Conservation (phyloP, 2,329 filamentous ascomycete species). For the Botrytis cinerea region DNA sequence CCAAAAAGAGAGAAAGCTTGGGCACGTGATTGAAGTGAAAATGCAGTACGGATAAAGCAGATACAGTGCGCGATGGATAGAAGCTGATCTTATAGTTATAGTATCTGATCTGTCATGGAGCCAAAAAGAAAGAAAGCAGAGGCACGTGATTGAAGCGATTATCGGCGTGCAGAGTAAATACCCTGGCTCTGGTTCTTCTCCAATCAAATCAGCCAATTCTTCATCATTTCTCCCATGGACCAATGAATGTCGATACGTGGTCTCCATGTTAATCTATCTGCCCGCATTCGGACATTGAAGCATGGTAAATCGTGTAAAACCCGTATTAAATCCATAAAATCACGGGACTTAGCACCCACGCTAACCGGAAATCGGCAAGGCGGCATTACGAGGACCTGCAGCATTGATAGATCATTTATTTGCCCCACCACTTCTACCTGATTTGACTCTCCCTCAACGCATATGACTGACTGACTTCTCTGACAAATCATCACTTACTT, state of each 20-base stretch:
- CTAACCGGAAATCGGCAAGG: background rate
- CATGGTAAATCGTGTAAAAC: background rate
- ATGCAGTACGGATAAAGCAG: too few species aligned
- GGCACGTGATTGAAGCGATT: conserved; percentile 13
- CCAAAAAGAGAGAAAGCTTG: too few species aligned
- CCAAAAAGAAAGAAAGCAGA: background rate
- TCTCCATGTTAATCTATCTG: background rate
- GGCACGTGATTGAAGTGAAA: too few species aligned
- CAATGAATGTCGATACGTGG: background rate
- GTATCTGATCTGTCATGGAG: too few species aligned
- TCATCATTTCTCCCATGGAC: background rate
- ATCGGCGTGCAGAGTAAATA: background rate
- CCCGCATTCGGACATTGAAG: background rate
- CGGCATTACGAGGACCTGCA: background rate
- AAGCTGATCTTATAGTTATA: too few species aligned
- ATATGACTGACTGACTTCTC: background rate
- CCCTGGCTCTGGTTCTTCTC: background rate
- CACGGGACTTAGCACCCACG: background rate
- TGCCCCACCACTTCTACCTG: conserved; percentile 2
- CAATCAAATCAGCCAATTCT: background rate
- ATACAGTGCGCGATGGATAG: too few species aligned
- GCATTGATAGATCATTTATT: background rate
- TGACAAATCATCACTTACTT: background rate
- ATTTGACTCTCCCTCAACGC: background rate
- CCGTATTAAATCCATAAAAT: background rate